Evolutionary conservation across 768 basidiomycete species (phyloP).

Genomic region (Rhodocollybia butyracea): DNA sequence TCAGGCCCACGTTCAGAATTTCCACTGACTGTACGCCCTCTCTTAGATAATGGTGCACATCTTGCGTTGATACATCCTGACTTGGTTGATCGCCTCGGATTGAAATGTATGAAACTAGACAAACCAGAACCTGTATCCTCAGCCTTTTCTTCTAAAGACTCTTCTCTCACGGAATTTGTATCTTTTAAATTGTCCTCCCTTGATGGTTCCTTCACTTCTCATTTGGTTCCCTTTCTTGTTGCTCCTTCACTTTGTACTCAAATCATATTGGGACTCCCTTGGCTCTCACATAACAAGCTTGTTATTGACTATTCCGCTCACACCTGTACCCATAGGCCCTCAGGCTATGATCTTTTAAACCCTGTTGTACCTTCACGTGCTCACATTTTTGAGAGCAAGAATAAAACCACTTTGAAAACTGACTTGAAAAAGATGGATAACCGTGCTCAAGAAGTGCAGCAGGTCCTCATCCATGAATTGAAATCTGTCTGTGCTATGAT

Average conservation of each 20-base stretch:
- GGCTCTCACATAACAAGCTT: slow-evolving; percentile 30
- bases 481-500: too few relatives aligned
- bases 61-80: slow-evolving; percentile 27
- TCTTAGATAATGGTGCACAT: slow-evolving; percentile 28
- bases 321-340: slow-evolving; percentile 13
- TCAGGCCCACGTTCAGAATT: background rate
- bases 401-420: background rate
- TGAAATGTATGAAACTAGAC: slow-evolving; percentile 1
- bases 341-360: slow-evolving; percentile 5
- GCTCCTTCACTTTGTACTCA: slow-evolving; percentile 6
- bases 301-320: slow-evolving; percentile 21
- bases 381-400: background rate
- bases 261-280: slow-evolving; percentile 32
- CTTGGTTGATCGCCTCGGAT: slow-evolving; percentile 19
- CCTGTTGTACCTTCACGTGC: background rate
- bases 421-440: background rate
- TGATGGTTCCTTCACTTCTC: background rate
- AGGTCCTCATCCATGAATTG: too few relatives aligned
- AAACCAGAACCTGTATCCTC: background rate
- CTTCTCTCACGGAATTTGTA: slow-evolving; percentile 5
- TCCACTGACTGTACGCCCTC: slow-evolving; percentile 6
- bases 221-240: background rate
- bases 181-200: background rate
- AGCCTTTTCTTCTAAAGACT: background rate
- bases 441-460: too few relatives aligned